phyloP scores from a whole-genome alignment of 2,329 filamentous ascomycete species.

The Apiospora malaysiana region DNA sequence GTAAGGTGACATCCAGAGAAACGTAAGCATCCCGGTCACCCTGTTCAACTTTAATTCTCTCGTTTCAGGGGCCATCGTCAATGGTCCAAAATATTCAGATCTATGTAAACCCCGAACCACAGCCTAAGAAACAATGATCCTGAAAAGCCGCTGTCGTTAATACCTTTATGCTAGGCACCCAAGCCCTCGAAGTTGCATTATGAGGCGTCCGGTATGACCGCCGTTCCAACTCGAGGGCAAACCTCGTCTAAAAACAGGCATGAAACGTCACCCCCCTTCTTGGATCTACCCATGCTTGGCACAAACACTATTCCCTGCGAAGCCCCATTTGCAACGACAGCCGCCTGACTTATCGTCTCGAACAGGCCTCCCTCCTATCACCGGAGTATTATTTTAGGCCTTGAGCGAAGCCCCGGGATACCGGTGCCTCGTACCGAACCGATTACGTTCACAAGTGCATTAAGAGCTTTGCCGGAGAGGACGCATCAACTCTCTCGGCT shows the following conservation, averaged over 20 bases:
- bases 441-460: background rate
- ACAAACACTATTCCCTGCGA: background rate
- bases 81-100: background rate
- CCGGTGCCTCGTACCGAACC: background rate
- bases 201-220: background rate
- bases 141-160: background rate
- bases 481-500: background rate
- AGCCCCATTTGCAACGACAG: background rate
- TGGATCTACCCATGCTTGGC: background rate
- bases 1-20: background rate
- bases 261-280: slow-evolving; percentile 11
- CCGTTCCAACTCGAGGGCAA: background rate
- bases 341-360: background rate
- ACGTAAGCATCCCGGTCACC: background rate
- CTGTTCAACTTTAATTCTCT: background rate
- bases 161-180: background rate
- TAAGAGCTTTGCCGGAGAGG: background rate
- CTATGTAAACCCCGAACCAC: background rate
- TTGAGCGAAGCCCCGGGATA: background rate
- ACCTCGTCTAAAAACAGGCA: background rate
- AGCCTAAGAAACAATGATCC: background rate
- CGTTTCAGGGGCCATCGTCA: background rate
- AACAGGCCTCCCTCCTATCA: background rate
- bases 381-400: background rate
- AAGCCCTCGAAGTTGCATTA: background rate